Evolutionary conservation across 306 rosid species (phyloP).

Genomic region (Crotalaria pallida): DNA sequence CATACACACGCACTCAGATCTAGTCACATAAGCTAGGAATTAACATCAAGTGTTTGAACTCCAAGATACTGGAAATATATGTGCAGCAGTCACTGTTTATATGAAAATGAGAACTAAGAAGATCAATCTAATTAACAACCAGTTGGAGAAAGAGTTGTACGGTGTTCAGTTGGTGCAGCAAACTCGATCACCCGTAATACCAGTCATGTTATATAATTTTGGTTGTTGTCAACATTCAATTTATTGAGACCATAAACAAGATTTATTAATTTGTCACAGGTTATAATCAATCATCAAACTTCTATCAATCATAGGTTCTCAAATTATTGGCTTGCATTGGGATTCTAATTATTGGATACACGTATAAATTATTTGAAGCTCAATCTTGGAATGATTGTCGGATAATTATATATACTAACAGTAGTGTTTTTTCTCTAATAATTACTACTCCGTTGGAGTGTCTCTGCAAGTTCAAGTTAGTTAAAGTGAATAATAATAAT

Average conservation of each 20-base stretch:
- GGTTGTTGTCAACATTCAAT: slow-evolving; percentile 22
- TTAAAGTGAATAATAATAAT: too few species aligned
- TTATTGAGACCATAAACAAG: not conserved
- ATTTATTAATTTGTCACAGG: not conserved
- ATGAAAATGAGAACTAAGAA: not conserved
- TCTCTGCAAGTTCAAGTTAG: too few species aligned
- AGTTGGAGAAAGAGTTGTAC: not conserved
- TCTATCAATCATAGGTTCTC: slow-evolving; percentile 20
- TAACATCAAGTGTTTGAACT: not conserved
- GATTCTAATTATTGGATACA: not conserved
- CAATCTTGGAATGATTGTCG: not conserved
- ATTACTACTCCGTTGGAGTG: too few species aligned
- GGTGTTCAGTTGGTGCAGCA: not conserved
- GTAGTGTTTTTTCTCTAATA: too few species aligned
- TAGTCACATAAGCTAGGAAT: not conserved
- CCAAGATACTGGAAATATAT: not conserved
- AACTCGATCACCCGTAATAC: slow-evolving; percentile 12
- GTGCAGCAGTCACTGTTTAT: not conserved
- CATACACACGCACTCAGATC: not conserved
- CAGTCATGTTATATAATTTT: too few species aligned
- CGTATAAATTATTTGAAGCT: not conserved
- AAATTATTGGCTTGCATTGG: slow-evolving; percentile 17
- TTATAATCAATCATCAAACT: slow-evolving; percentile 10
- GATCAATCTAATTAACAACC: not conserved
- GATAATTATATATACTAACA: too few species aligned